phyloP scores from a whole-genome alignment of 2,329 filamentous ascomycete species.

The Aspergillus sp. region DNA sequence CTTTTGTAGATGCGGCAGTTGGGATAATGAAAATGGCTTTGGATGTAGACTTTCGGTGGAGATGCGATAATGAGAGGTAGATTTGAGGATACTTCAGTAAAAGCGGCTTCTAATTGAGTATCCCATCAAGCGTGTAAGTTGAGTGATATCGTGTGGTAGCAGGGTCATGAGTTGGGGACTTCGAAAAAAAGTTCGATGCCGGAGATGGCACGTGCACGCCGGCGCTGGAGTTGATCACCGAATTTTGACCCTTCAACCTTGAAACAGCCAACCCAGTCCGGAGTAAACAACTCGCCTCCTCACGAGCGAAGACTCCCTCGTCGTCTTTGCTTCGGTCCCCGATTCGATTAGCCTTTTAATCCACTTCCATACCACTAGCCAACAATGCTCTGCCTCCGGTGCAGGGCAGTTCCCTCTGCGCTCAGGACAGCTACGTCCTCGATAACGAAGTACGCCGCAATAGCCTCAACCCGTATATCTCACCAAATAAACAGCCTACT shows the following conservation, averaged over 20 bases:
- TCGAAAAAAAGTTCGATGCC: constrained; percentile 16
- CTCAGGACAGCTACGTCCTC: constrained; percentile 26
- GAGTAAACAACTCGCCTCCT: constrained; percentile 10
- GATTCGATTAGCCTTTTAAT: neutral
- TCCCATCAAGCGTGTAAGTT: neutral
- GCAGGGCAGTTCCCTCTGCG: constrained; percentile 31
- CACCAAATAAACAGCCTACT: neutral
- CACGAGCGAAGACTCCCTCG: constrained; percentile 10
- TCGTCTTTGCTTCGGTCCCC: neutral
- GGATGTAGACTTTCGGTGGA: neutral
- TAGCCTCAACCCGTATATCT: neutral
- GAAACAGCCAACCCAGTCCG: neutral
- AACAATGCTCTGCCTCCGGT: constrained; percentile 37
- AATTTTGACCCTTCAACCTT: constrained; percentile 29
- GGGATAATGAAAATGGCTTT: neutral
- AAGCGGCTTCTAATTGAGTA: neutral
- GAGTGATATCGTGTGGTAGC: neutral
- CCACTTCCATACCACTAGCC: neutral
- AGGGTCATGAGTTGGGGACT: neutral
- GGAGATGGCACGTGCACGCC: constrained; percentile 32
- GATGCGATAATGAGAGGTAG: neutral
- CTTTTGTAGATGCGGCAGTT: neutral
- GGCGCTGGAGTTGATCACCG: constrained; percentile 30
- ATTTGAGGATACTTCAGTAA: neutral
- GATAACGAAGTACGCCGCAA: constrained; percentile 22